Evolutionary conservation across 2,329 filamentous ascomycete species (phyloP).

Genomic region (Tolypocladium ovalisporum): DNA sequence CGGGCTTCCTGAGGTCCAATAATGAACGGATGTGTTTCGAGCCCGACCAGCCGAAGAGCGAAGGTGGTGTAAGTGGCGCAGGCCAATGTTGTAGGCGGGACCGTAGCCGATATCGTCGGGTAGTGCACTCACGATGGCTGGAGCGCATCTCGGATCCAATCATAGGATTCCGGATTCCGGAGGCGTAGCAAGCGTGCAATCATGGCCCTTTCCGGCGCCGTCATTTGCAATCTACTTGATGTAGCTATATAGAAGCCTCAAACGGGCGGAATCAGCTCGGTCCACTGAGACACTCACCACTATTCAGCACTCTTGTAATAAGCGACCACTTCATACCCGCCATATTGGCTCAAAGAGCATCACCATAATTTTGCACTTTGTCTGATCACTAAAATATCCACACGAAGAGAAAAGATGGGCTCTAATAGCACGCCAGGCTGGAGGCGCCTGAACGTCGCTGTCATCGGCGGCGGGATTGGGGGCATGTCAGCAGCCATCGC

Average conservation of each 20-base stretch:
- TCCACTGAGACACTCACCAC: background rate
- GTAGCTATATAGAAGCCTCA: background rate
- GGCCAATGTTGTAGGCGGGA: background rate
- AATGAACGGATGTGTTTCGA: background rate
- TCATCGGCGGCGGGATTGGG: conserved; percentile 37
- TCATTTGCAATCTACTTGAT: background rate
- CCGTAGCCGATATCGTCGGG: background rate
- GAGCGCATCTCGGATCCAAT: background rate
- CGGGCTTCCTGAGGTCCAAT: background rate
- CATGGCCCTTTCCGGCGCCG: background rate
- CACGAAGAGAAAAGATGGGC: conserved; percentile 9
- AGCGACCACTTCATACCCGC: background rate
- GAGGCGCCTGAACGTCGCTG: conserved; percentile 31
- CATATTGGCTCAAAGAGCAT: background rate
- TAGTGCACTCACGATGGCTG: background rate
- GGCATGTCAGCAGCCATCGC: conserved; percentile 35
- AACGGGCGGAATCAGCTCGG: background rate
- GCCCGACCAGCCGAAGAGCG: background rate
- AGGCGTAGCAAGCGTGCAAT: background rate
- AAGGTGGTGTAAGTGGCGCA: background rate
- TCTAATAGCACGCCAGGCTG: conserved; percentile 21
- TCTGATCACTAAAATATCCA: too few species aligned
- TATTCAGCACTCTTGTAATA: background rate
- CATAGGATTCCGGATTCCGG: background rate
- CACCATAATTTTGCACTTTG: background rate